phyloP scores from a whole-genome alignment of 2,329 filamentous ascomycete species.

The Tolypocladium nubicola region DNA sequence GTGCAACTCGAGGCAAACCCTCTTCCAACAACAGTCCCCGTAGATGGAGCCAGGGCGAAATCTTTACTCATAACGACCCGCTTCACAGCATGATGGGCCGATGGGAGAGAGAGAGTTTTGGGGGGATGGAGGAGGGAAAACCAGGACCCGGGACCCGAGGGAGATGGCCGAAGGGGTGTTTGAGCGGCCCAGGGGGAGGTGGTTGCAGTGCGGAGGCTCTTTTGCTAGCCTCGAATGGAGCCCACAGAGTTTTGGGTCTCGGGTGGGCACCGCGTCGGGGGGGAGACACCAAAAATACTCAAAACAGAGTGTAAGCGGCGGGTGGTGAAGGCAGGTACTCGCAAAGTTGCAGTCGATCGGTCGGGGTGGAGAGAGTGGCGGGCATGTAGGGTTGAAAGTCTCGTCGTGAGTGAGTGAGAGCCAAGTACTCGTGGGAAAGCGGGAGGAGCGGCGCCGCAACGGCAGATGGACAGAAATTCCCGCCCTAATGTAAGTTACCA shows the following conservation, averaged over 20 bases:
- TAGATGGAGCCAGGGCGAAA: constrained; percentile 18
- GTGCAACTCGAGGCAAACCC: constrained; percentile 1
- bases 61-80: constrained; percentile 26
- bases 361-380: background rate
- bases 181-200: constrained; percentile 6
- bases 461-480: constrained; percentile 2
- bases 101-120: background rate
- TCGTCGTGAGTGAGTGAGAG: background rate
- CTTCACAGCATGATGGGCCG: constrained; percentile 18
- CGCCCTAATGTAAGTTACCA: background rate
- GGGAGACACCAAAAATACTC: background rate
- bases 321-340: background rate
- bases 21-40: constrained; percentile 17
- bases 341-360: background rate
- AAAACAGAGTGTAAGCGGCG: background rate
- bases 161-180: constrained; percentile 2
- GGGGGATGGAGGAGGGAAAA: constrained; percentile 4
- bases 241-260: constrained; percentile 4
- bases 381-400: background rate
- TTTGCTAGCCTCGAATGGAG: constrained; percentile 13
- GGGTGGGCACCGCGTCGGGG: constrained; percentile 4
- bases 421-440: background rate
- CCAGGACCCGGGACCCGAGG: background rate
- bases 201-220: constrained; percentile 12
- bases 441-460: constrained; percentile 1